Conservation (phyloP, 352 stramenopile genomes). For the Globisporangium emineosum region DNA sequence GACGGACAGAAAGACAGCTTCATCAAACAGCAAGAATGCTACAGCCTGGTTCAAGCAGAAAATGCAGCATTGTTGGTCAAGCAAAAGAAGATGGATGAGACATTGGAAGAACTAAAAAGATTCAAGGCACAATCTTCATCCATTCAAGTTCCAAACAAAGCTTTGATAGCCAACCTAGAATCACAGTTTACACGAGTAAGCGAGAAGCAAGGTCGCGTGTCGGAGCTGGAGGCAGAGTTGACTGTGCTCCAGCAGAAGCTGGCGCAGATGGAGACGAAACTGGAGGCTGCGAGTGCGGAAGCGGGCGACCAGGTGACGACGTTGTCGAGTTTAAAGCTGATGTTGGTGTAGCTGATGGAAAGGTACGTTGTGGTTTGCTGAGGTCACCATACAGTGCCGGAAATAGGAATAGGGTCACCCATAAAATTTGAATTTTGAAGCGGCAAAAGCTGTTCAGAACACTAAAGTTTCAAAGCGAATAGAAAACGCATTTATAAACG, state of each 20-base stretch:
- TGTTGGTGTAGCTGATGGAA: no score
- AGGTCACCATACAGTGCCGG: no score
- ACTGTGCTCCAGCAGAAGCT: constrained; percentile 12
- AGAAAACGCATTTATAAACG: no score
- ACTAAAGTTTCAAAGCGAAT: no score
- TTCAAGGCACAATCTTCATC: not conserved
- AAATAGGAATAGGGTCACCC: no score
- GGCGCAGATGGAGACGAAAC: constrained; percentile 10
- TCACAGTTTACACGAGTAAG: not conserved
- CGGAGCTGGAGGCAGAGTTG: constrained; percentile 17
- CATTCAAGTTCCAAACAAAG: not conserved
- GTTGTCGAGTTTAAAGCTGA: no score
- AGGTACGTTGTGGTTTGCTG: no score
- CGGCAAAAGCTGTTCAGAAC: no score
- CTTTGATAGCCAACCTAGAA: not conserved
- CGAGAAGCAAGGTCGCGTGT: constrained; percentile 8
- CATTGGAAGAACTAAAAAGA: not conserved
- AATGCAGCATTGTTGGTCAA: constrained; percentile 3
- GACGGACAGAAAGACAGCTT: constrained; percentile 4
- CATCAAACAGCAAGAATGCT: constrained; percentile 10
- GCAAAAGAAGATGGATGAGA: not conserved
- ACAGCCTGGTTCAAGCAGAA: constrained; percentile 4
- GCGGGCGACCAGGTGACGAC: constrained; percentile 21
- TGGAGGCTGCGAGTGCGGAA: constrained; percentile 21
- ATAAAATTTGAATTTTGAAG: no score